Percentiles rank a stretch among this genome's conserved stretches.
Conservation (phyloP, 2,329 filamentous ascomycete species). For the Aspergillus sp. region DNA sequence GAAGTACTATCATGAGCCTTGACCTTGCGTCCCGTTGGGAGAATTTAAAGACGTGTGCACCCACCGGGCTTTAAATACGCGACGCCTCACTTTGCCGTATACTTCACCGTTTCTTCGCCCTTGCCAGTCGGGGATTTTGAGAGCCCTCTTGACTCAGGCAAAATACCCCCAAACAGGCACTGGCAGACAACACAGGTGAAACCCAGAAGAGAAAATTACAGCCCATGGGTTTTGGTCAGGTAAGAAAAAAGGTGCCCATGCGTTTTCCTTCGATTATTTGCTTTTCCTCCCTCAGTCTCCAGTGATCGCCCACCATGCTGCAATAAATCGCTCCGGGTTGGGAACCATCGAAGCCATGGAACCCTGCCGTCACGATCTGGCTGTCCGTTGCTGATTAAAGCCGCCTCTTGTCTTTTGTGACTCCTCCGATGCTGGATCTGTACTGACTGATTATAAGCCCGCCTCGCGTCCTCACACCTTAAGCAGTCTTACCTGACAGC, state of each 20-base stretch:
- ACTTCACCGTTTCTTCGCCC: conserved; percentile 31
- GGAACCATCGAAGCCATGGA: conserved; percentile 41
- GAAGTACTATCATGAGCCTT: neutral
- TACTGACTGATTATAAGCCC: conserved; percentile 42
- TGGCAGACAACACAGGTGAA: neutral
- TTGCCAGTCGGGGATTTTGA: conserved; percentile 10
- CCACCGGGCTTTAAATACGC: conserved; percentile 21
- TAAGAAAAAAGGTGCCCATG: conserved; percentile 23
- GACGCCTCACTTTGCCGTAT: conserved; percentile 30
- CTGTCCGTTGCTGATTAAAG: conserved; percentile 39
- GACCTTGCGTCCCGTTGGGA: conserved; percentile 16
- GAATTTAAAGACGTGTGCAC: conserved; percentile 18
- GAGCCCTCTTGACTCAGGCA: neutral
- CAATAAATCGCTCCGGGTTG: conserved; percentile 41
- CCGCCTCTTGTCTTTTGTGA: conserved; percentile 39
- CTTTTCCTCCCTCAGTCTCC: conserved; percentile 31
- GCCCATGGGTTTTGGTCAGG: conserved; percentile 19
- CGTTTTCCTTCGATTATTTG: conserved; percentile 19
- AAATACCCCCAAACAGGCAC: too few species aligned
- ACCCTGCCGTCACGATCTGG: conserved; percentile 44
- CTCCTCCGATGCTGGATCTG: conserved; percentile 41
- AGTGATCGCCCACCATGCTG: conserved; percentile 44
- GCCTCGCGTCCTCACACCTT: conserved; percentile 30
- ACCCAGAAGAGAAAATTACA: conserved; percentile 14
- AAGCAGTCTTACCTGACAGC: conserved; percentile 26